Conservation (phyloP, 768 basidiomycete genomes). For the Tulasnella sp. region DNA sequence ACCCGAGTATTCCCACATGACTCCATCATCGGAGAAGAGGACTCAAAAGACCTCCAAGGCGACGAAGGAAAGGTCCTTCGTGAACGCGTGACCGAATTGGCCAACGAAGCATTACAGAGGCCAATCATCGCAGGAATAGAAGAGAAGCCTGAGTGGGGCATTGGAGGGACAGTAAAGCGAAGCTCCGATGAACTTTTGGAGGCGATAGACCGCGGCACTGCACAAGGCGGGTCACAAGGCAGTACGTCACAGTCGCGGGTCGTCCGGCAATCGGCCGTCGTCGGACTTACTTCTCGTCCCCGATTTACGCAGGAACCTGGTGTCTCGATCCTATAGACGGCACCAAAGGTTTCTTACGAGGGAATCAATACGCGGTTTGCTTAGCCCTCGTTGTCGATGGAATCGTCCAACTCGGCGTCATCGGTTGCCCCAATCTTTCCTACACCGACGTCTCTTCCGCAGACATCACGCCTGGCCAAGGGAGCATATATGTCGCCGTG, state of each 20-base stretch:
- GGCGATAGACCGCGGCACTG: conserved; percentile 78
- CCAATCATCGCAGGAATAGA: conserved; percentile 38
- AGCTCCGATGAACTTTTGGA: conserved; percentile 58
- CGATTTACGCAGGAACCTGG: conserved; percentile 57
- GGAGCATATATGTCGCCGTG: conserved; percentile 82
- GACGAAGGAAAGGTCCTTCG: conserved; percentile 38
- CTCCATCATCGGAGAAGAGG: conserved; percentile 91
- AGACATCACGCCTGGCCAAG: conserved; percentile 37
- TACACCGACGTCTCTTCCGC: conserved; percentile 45
- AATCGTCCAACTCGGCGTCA: conserved; percentile 70
- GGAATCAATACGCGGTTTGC: conserved; percentile 90
- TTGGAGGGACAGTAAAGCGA: conserved; percentile 49
- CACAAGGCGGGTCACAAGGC: conserved; percentile 62
- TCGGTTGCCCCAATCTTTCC: conserved; percentile 89
- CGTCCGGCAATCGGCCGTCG: neutral
- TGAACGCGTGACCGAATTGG: conserved; percentile 67
- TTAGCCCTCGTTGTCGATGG: conserved; percentile 74
- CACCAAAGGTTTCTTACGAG: conserved; percentile 86
- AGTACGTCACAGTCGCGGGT: conserved; percentile 41
- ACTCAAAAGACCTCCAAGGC: conserved; percentile 65
- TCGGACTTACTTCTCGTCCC: neutral
- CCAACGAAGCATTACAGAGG: conserved; percentile 64
- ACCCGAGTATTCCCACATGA: conserved; percentile 70
- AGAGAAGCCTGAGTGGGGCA: conserved; percentile 61
- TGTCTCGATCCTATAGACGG: conserved; percentile 88